Conservation (phyloP, 1,139 yeast genomes). For the Petasospora rhodanensis region DNA sequence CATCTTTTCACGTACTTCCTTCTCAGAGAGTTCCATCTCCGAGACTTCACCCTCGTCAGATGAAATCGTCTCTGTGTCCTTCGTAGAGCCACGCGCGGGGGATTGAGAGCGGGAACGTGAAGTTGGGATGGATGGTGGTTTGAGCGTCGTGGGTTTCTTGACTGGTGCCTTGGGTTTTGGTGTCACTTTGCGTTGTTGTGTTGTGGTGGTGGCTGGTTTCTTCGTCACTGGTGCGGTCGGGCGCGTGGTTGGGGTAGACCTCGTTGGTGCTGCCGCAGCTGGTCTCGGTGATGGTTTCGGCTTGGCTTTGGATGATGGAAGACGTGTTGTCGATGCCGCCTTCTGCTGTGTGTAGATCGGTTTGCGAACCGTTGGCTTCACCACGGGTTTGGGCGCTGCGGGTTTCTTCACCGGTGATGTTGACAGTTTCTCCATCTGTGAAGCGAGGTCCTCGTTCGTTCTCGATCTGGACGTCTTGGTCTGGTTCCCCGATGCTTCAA, state of each 20-base stretch:
- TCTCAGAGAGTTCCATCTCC: constrained; percentile 23
- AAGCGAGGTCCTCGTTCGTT: constrained; percentile 7
- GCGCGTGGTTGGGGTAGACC: not conserved
- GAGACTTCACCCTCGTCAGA: constrained; percentile 21
- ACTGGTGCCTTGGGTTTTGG: not conserved
- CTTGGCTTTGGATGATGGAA: constrained; percentile 7
- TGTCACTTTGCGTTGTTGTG: not conserved
- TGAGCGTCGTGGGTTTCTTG: constrained; percentile 3
- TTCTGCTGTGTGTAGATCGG: constrained; percentile 10
- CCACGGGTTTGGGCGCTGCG: too few species aligned
- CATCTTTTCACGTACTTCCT: constrained; percentile 28
- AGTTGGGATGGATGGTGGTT: constrained; percentile 3
- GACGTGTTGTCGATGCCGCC: constrained; percentile 13
- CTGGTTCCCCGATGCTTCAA: constrained; percentile 29
- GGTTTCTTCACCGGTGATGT: too few species aligned
- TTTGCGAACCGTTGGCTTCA: constrained; percentile 2
- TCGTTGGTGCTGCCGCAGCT: constrained; percentile 3
- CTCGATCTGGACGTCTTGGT: constrained; percentile 17
- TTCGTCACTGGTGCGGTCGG: too few species aligned
- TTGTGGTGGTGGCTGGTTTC: constrained; percentile 8
- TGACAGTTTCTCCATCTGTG: constrained; percentile 2
- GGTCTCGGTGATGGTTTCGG: constrained; percentile 6
- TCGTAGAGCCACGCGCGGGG: constrained; percentile 19
- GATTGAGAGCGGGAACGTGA: constrained; percentile 20
- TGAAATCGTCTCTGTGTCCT: constrained; percentile 32